These are phyloP conservation scores for Hypoxylon perforatum DNA, from an alignment of 495 filamentous ascomycete species.

Conservation along the genomic window DNA sequence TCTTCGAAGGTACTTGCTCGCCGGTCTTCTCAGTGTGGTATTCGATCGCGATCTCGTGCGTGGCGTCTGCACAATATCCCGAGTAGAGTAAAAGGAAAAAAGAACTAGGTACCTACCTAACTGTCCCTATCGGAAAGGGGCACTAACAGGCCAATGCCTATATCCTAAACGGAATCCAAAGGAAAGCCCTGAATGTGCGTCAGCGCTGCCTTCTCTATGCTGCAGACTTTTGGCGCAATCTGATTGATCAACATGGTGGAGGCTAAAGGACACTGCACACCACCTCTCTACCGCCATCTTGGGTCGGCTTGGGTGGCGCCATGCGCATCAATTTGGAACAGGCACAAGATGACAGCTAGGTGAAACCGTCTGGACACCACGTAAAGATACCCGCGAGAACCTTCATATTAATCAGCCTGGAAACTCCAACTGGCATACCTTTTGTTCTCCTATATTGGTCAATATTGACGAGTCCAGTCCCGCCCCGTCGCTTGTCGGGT, in stretches of 20 bases:
- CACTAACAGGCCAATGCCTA: slow-evolving; percentile 45
- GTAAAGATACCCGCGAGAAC: slow-evolving; percentile 7
- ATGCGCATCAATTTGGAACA: slow-evolving; percentile 42
- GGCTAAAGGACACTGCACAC: slow-evolving; percentile 40
- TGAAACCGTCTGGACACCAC: slow-evolving; percentile 30
- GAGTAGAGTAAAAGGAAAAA: slow-evolving; percentile 31
- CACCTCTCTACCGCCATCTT: slow-evolving; percentile 43
- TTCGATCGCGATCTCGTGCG: slow-evolving; percentile 42
- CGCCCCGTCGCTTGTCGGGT: slow-evolving; percentile 22
- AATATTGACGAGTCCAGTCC: slow-evolving; percentile 11
- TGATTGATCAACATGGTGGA: slow-evolving; percentile 41
- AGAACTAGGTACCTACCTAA: slow-evolving; percentile 40
- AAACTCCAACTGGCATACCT: slow-evolving; percentile 34
- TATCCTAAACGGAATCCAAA: slow-evolving; percentile 33
- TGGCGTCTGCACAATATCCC: slow-evolving; percentile 50
- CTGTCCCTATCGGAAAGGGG: slow-evolving; percentile 48
- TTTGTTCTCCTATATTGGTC: slow-evolving; percentile 26
- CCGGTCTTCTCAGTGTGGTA: slow-evolving; percentile 34
- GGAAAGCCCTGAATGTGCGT: slow-evolving; percentile 37
- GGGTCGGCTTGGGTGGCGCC: slow-evolving; percentile 40
- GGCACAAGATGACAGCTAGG: slow-evolving; percentile 26
- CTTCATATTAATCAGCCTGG: slow-evolving; percentile 33
- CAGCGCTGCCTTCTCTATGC: slow-evolving; percentile 39
- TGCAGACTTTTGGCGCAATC: slow-evolving; percentile 32
- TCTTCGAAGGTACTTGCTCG: slow-evolving; percentile 34